Conservation (phyloP, 495 filamentous ascomycete species). For the Xylaria cubensis region DNA sequence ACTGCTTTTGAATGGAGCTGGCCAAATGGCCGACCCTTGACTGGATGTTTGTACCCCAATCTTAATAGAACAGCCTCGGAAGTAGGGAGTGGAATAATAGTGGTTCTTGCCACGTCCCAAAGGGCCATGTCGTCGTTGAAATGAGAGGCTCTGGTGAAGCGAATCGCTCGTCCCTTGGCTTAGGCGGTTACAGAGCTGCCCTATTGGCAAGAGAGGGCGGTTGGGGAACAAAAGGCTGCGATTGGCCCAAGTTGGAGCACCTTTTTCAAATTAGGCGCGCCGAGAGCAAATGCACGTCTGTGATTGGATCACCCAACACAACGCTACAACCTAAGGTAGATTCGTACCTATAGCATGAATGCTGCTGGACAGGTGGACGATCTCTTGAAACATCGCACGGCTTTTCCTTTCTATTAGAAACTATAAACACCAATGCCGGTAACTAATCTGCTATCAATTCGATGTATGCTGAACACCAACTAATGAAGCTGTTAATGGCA, state of each 20-base stretch:
- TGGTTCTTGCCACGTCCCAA: conserved; percentile 20
- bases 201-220: conserved; percentile 32
- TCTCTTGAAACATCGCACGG: background rate
- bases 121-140: conserved; percentile 23
- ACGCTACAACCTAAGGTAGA: background rate
- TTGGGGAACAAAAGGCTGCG: conserved; percentile 23
- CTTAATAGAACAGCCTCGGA: conserved; percentile 22
- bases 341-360: background rate
- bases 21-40: conserved; percentile 28
- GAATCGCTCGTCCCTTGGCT: conserved; percentile 36
- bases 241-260: conserved; percentile 31
- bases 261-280: conserved; percentile 39
- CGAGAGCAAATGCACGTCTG: conserved; percentile 25
- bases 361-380: background rate
- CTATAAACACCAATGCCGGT: background rate
- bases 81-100: conserved; percentile 2
- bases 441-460: background rate
- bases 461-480: background rate
- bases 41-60: conserved; percentile 34
- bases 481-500: background rate
- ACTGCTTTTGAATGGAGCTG: conserved; percentile 24
- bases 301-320: conserved; percentile 29
- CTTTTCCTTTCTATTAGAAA: conserved; percentile 1
- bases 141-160: conserved; percentile 41
- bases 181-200: conserved; percentile 34